These are phyloP conservation scores for Vanilla planifolia DNA, from an alignment of 106 monocot genomes.

Conservation along the genomic window DNA sequence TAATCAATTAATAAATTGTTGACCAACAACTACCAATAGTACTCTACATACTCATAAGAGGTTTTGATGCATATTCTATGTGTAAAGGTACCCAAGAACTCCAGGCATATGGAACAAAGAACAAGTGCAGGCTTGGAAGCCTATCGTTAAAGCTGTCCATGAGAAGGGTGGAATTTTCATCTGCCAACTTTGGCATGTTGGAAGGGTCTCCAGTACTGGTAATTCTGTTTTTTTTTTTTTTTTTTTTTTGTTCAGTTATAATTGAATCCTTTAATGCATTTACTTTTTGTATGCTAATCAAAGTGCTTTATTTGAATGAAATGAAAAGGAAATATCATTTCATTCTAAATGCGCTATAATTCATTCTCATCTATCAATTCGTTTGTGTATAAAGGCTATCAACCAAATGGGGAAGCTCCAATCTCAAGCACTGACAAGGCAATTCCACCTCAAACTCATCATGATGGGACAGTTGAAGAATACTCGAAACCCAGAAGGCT, in stretches of 20 bases:
- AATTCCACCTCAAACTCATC: not conserved
- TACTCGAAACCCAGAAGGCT: slow-evolving; percentile 6
- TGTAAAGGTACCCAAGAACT: slow-evolving; percentile 2
- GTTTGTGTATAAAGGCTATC: not conserved
- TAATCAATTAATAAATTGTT: not conserved
- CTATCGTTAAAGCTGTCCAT: slow-evolving; percentile 15
- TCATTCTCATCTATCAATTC: no score
- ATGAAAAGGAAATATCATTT: no score
- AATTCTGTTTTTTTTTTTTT: not conserved
- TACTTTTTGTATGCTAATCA: no score
- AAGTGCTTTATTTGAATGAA: no score
- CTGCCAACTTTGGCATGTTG: slow-evolving; percentile 19
- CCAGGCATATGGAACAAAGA: slow-evolving; percentile 14
- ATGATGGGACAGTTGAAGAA: slow-evolving; percentile 3
- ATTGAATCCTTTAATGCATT: no score
- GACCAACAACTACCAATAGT: no score
- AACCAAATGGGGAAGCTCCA: slow-evolving; percentile 11
- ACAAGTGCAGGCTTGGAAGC: slow-evolving; percentile 18
- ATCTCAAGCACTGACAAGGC: slow-evolving; percentile 8
- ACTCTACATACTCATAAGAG: no score
- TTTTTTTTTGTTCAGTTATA: no score
- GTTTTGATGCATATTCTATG: no score
- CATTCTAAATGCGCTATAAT: no score
- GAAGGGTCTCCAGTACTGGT: slow-evolving; percentile 9
- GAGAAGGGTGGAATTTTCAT: slow-evolving; percentile 21